phyloP scores from a whole-genome alignment of 768 basidiomycete species.

The Daedaleopsis nitida region DNA sequence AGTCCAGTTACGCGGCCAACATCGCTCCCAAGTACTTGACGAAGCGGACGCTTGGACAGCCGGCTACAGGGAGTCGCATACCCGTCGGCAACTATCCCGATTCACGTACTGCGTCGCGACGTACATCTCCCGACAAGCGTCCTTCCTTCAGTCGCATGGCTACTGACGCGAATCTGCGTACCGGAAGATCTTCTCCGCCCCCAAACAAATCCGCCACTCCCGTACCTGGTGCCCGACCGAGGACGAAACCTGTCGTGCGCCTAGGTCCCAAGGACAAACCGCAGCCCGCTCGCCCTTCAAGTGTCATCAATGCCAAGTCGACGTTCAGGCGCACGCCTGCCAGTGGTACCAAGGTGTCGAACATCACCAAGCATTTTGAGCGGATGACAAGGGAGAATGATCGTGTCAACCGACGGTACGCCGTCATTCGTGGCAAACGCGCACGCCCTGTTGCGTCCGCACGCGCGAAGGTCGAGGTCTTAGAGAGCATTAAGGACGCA shows the following conservation, averaged over 20 bases:
- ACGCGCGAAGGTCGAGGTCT: conserved; percentile 83
- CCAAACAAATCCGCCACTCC: conserved; percentile 38
- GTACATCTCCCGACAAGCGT: conserved; percentile 76
- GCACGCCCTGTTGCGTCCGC: conserved; percentile 91
- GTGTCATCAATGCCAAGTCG: conserved; percentile 47
- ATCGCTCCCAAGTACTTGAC: conserved; percentile 78
- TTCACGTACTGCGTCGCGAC: conserved; percentile 63
- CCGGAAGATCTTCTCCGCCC: conserved; percentile 40
- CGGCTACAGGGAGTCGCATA: conserved; percentile 44
- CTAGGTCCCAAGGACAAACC: conserved; percentile 38
- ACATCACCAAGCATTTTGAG: conserved; percentile 90
- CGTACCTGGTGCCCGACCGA: conserved; percentile 35
- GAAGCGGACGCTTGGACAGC: conserved; percentile 45
- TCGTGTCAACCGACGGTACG: conserved; percentile 74
- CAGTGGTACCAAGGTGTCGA: conserved; percentile 75
- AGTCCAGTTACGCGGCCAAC: conserved; percentile 91
- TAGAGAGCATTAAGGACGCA: conserved; percentile 89
- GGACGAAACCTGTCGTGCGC: conserved; percentile 38
- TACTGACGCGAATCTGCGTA: conserved; percentile 24
- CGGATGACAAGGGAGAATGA: conserved; percentile 76
- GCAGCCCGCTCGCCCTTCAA: conserved; percentile 42
- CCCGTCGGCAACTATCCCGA: conserved; percentile 51
- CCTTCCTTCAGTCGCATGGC: conserved; percentile 24
- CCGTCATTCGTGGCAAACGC: conserved; percentile 82
- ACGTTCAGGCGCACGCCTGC: conserved; percentile 55